These are phyloP conservation scores for Piedraia hortae DNA, from an alignment of 2,329 filamentous ascomycete genomes.

Conservation along the genomic window DNA sequence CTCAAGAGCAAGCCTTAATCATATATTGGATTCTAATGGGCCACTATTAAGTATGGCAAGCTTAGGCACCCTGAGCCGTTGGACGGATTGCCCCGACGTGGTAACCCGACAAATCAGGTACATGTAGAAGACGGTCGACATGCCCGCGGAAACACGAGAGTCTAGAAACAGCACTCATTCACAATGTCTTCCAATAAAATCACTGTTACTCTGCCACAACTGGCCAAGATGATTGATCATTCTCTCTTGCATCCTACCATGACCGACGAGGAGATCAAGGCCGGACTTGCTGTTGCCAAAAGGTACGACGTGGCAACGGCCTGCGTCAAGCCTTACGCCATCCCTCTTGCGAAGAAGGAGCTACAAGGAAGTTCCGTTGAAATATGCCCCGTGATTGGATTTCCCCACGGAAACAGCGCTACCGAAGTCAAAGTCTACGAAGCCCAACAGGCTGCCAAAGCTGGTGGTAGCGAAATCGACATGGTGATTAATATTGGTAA, in stretches of 20 bases:
- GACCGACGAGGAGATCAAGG: conserved; percentile 26
- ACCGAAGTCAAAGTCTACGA: conserved; percentile 27
- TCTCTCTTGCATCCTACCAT: conserved; percentile 34
- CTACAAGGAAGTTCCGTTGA: conserved; percentile 23
- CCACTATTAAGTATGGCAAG: too few relatives aligned
- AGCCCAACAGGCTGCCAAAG: conserved; percentile 19
- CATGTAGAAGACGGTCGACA: too few relatives aligned
- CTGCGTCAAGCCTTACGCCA: conserved; percentile 30
- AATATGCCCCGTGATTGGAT: conserved; percentile 31
- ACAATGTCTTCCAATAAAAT: conserved; percentile 1
- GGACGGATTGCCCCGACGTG: too few relatives aligned
- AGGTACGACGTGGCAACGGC: conserved; percentile 15
- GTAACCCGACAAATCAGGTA: too few relatives aligned
- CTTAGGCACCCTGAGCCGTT: too few relatives aligned
- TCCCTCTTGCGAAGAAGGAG: conserved; percentile 20
- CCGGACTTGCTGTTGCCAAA: conserved; percentile 22
- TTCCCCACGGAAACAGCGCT: conserved; percentile 31
- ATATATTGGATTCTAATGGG: too few relatives aligned
- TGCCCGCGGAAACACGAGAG: too few relatives aligned
- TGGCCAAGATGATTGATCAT: conserved; percentile 31
- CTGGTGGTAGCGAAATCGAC: conserved; percentile 28
- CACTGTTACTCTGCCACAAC: conserved; percentile 8
- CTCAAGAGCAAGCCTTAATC: conserved; percentile 37
- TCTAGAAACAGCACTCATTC: too few relatives aligned
- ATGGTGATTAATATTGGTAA: conserved; percentile 35